Conservation (phyloP, 768 basidiomycete species). For the Pisolithus tinctorius region DNA sequence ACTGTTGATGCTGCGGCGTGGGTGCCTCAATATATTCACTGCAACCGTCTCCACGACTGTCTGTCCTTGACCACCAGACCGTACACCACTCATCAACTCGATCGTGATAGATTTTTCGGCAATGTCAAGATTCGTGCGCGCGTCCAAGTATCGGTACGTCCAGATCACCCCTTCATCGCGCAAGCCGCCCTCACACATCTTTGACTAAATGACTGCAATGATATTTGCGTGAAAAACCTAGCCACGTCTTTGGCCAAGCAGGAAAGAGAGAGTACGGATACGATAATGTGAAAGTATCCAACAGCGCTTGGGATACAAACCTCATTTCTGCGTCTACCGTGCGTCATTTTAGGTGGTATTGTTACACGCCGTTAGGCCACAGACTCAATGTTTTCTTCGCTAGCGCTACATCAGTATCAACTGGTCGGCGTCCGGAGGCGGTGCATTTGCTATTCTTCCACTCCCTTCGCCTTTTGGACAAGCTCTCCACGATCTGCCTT, state of each 20-base stretch:
- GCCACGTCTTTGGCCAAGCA: constrained; percentile 88
- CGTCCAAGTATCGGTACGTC: constrained; percentile 79
- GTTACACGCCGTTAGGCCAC: background rate
- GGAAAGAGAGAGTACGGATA: constrained; percentile 77
- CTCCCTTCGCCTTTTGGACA: constrained; percentile 65
- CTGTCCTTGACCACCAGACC: background rate
- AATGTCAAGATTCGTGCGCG: constrained; percentile 84
- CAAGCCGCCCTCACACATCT: constrained; percentile 1
- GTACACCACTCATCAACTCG: background rate
- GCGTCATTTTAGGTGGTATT: constrained; percentile 7
- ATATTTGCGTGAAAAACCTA: constrained; percentile 22
- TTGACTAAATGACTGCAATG: constrained; percentile 2
- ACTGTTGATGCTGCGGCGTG: too few species aligned
- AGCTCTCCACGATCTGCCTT: constrained; percentile 46
- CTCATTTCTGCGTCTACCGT: constrained; percentile 80
- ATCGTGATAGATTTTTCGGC: constrained; percentile 1
- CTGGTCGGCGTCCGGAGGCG: constrained; percentile 90
- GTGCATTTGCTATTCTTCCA: constrained; percentile 92
- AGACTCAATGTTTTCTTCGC: constrained; percentile 3
- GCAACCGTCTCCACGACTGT: background rate
- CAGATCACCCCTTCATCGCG: background rate
- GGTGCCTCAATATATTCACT: background rate
- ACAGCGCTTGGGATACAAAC: constrained; percentile 96
- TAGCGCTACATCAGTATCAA: constrained; percentile 87
- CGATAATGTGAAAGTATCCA: constrained; percentile 82